Evolutionary conservation across 257 asterid genomes (phyloP), one percentile per base, ranked within the genome.

Genomic region (Salvia miltiorrhiza): DNA sequence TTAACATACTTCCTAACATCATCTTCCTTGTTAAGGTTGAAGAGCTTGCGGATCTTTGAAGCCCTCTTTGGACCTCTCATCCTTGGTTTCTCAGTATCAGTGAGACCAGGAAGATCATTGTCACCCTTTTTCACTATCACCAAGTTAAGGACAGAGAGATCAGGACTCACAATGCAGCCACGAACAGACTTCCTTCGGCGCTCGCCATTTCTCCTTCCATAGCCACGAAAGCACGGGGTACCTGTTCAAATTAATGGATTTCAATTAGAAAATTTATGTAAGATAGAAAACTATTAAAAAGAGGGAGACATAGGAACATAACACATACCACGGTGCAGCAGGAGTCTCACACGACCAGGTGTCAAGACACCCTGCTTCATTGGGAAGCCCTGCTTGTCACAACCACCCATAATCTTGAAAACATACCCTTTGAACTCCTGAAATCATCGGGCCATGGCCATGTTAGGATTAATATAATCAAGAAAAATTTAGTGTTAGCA

Each of bases 1-100:
- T 82, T 79, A 41, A 88, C 93, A 32, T 88, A 88, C 76, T 88
- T 88, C 73, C 90, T 72, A 1, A 88, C 95, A 76, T 88, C 95
- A 45, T 88, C 95, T 5, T 88, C 92, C 84, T 88, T 88, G 13
- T 88, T 82, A n/a, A 88, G 86, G 79, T 86, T 88, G 77, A 88
- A 86, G 32, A 88, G 89, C 83, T 88, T 88, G 53, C 95, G 81
- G 52, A 88, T 88, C 78, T 88, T 88, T 0, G 92, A 86, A 21
- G 95, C 95, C 78, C 95, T 86, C 81, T 88, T 88, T 5, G 95
- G 95, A 56, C 95, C 95, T 58, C 95, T 88, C 95, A 88, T 88
- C 73, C 95, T 81, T 7, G 95, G 95, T 71, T 88, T 88, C 84
- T 88, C 95, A 2, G 69, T 61, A 32, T 88, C 95, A 12, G 95